A percentile compares a stretch with the other conserved stretches of the same genome.
Conservation (phyloP, 1,139 yeast genomes). For the Lodderomyces margitis region DNA sequence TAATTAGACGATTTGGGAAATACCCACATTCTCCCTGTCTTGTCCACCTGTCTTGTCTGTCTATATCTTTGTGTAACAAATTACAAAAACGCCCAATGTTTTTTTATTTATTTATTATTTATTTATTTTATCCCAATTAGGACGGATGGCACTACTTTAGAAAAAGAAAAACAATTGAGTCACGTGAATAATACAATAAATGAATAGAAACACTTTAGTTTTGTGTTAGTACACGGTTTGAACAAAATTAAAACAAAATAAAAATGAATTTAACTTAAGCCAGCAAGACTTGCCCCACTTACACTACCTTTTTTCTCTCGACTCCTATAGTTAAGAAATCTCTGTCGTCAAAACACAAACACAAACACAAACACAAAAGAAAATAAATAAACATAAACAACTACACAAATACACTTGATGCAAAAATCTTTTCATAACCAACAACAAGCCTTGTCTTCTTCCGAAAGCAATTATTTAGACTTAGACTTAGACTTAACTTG, state of each 20-base stretch:
- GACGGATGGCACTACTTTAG: background rate
- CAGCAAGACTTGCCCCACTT: background rate
- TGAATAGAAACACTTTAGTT: too few species aligned
- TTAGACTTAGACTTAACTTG: background rate
- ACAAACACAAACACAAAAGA: too few species aligned
- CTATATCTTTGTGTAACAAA: background rate
- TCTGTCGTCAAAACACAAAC: too few species aligned
- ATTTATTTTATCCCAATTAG: constrained; percentile 2
- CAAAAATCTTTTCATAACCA: background rate
- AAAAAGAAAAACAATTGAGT: too few species aligned
- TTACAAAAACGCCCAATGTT: background rate
- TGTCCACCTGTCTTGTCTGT: too few species aligned
- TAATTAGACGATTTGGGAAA: constrained; percentile 2
- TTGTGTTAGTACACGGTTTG: background rate
- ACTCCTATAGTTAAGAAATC: background rate
- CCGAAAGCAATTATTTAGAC: background rate
- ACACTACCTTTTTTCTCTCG: too few species aligned
- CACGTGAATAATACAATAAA: background rate
- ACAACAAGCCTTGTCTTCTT: background rate
- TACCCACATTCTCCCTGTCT: too few species aligned
- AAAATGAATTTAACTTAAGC: background rate
- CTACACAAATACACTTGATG: background rate
- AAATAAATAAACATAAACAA: background rate
- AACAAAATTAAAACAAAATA: background rate
- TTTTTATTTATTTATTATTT: background rate